Conservation (phyloP, 345 rosid species). For the Clausena lansium region DNA sequence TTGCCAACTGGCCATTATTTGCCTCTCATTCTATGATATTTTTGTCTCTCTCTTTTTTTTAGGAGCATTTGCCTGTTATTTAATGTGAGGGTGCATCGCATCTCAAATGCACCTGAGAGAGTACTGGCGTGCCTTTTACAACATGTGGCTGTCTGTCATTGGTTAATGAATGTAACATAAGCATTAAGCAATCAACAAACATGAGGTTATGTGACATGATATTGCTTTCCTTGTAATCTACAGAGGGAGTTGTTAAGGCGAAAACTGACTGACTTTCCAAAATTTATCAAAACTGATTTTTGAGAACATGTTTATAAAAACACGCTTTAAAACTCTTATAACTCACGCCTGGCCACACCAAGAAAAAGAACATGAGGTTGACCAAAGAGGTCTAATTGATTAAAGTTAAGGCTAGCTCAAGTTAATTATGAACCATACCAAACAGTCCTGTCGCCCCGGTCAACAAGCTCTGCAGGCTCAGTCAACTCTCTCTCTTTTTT, state of each 20-base stretch:
- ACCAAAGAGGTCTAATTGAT: neutral
- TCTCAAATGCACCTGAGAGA: neutral
- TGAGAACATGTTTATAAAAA: no score
- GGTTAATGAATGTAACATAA: neutral
- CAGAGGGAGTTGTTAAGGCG: no score
- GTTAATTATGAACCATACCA: neutral
- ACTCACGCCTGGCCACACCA: neutral
- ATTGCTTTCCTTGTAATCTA: neutral
- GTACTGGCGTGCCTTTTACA: neutral
- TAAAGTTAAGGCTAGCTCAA: neutral
- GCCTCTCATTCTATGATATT: neutral
- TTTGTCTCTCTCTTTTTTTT: neutral
- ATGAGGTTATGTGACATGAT: neutral
- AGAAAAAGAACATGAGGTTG: neutral
- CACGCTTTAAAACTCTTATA: no score
- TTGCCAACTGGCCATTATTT: neutral
- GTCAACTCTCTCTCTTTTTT: neutral
- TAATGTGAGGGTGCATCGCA: neutral
- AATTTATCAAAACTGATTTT: no score
- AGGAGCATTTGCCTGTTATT: neutral
- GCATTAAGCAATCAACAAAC: neutral
- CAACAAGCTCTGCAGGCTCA: neutral
- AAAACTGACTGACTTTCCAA: no score
- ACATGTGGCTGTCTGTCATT: constrained; percentile 7
- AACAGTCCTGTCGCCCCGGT: neutral